Evolutionary conservation across 257 asterid species (phyloP).

Genomic region (Solanum peruvianum): DNA sequence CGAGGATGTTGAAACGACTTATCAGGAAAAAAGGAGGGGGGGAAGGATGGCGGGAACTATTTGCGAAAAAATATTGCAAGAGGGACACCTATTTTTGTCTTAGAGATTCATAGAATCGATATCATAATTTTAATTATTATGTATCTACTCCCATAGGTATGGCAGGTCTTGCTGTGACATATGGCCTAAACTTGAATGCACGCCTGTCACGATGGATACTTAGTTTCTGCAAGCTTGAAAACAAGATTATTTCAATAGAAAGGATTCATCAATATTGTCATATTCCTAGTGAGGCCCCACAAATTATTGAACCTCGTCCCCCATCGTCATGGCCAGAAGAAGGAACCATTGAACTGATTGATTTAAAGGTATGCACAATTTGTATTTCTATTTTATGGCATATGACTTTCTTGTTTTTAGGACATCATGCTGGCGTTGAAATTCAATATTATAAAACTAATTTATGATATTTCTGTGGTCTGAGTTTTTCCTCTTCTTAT

Average conservation of each 20-base stretch:
- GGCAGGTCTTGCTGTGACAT: slow-evolving; percentile 99
- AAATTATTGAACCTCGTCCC: slow-evolving; percentile 57
- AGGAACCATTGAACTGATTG: slow-evolving; percentile 72
- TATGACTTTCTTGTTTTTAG: background rate
- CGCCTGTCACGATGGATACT: slow-evolving; percentile 98
- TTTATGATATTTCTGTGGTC: background rate
- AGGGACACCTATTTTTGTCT: background rate
- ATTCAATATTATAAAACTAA: background rate
- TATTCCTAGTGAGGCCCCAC: slow-evolving; percentile 93
- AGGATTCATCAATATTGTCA: slow-evolving; percentile 92
- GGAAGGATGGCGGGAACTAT: background rate
- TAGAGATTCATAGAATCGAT: background rate
- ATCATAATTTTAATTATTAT: background rate
- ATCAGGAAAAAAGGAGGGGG: background rate
- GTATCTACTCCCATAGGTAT: slow-evolving; percentile 37
- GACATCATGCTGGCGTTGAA: background rate
- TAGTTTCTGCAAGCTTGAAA: slow-evolving; percentile 98
- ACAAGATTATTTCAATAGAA: slow-evolving; percentile 90
- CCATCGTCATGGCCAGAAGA: slow-evolving; percentile 80
- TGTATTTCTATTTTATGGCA: background rate
- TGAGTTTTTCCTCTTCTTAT: background rate
- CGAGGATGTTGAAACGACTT: background rate
- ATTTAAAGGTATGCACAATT: slow-evolving; percentile 57
- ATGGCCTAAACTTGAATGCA: slow-evolving; percentile 91
- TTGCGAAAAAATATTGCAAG: background rate